Evolutionary conservation across 371 early-diverging fungal species (phyloP), one percentile per base, ranked within the genome.

Genomic region (Mortierella polycephala): DNA sequence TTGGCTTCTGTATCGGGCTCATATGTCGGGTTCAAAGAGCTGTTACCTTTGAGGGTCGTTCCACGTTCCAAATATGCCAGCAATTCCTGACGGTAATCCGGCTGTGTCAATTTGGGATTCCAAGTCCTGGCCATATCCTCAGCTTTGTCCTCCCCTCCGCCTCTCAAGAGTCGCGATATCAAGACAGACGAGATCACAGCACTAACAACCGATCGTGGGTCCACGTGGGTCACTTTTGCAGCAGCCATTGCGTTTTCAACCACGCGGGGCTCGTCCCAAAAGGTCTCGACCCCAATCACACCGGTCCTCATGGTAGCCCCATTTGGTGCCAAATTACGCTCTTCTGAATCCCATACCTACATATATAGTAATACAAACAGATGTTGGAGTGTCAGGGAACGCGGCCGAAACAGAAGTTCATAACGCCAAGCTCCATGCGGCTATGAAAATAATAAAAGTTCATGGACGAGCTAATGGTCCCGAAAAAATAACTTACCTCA

Each of bases 241-340:
- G 87, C 88, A 7, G 87, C 85, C 21, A 85, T 75, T 0, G 89
- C 75, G 42, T 88, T 88, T 67, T 85, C 83, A 51, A 89, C 86
- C 0, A 90, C 89, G 14, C 83, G 83, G 1, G 77, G 80, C 30
- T 87, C 89, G 67, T 89, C 90, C 89, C 89, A 89, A 57, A 90
- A 90, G 47, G 81, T 83, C 40, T 88, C 85, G 9, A 85, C 68
- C 0, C 89, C 91, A 23, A 86, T 54, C 7, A 89, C 64, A 9
- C 90, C 84, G 2, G 90, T 86, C 11, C 91, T 80, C 76, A 90
- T 89, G 7, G 91, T 80, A 1, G 90, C 89, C 1, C 91, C 90
- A 80, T 88, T 90, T 3, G 88, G 85, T 0, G 90, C 89, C 54
- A 84, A 37, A 40, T 82, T 49, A 18, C 75, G 63, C 8, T 66